Base-by-base conservation (phyloP, 2,329 filamentous ascomycete genomes). In the Helicocarpus griseus region DNA sequence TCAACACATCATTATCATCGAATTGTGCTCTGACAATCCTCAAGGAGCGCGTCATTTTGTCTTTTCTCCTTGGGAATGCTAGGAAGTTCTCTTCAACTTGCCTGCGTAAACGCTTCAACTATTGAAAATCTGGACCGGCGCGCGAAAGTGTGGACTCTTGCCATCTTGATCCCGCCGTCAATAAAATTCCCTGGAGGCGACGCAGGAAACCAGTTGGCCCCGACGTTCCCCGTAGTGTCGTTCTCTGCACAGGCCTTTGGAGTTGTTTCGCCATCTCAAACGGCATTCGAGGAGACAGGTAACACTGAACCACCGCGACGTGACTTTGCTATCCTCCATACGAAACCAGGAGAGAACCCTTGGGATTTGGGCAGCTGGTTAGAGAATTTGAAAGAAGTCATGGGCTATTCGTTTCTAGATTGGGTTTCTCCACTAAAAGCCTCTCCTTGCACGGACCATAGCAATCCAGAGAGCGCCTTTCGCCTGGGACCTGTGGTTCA, bases 61-160 rank as follows among this genome's bases (percentile, higher is more conserved):
- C 67, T 95, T n/a, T 97, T 97, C 67, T 77, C 85, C 0, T 74
- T 78, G 21, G 81, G 83, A 50, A 95, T 97, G 89, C 77, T 83
- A 2, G 62, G 77, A 36, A 90, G 83, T 44, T 87, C 87, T 3
- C 64, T 85, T 36, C 80, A 85, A 56, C 83, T 89, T 60, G 78
- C 85, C 36, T 69, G 85, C 44, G 71, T 77, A 49, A 96, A 96
- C 62, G 76, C 83, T 44, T 95, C 90, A 0, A 94, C 89, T 17
- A 84, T 98, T 53, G 93, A 98, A 64, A 80, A 83, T 53, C 73
- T 95, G 24, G 78, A 75, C 57, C 74, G 75, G 51, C 78, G 74
- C 55, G 76, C 71, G 17, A 82, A 79, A 54, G 79, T 82, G 4
- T 84, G 86, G 69, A 81, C 83, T 48, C 72, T 97, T 29, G 90